These are phyloP conservation scores for Sporothrix schenckii DNA, from an alignment of 2,329 filamentous ascomycete species.

Conservation along the genomic window DNA sequence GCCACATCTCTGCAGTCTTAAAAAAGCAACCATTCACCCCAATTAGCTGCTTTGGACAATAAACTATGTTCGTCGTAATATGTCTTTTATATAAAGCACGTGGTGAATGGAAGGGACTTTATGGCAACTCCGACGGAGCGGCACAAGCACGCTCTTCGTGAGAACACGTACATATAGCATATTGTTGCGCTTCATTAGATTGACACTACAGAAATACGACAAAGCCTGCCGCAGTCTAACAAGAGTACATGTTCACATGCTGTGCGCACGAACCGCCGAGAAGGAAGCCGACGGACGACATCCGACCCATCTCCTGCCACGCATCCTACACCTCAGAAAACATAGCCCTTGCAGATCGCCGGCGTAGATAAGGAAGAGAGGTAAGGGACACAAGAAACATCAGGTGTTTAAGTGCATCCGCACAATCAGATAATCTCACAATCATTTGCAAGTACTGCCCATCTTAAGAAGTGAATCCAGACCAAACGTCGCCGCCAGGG, in stretches of 20 bases:
- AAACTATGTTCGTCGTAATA: neutral
- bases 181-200: neutral
- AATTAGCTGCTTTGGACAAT: too few relatives aligned
- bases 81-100: neutral
- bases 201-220: neutral
- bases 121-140: neutral
- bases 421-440: neutral
- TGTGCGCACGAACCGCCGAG: neutral
- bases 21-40: neutral
- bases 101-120: neutral
- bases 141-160: neutral
- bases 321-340: neutral
- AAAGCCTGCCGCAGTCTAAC: neutral
- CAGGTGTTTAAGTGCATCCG: neutral
- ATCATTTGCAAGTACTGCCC: neutral
- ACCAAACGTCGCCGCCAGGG: conserved; percentile 55
- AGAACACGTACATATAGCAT: neutral
- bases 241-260: neutral
- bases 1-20: neutral
- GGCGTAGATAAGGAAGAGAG: neutral
- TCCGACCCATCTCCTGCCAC: neutral
- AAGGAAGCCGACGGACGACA: neutral
- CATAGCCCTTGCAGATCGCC: neutral
- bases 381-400: neutral
- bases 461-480: conserved; percentile 42